Evolutionary conservation across 2,329 filamentous ascomycete species (phyloP).

Genomic region (Emericellopsis atlantica): DNA sequence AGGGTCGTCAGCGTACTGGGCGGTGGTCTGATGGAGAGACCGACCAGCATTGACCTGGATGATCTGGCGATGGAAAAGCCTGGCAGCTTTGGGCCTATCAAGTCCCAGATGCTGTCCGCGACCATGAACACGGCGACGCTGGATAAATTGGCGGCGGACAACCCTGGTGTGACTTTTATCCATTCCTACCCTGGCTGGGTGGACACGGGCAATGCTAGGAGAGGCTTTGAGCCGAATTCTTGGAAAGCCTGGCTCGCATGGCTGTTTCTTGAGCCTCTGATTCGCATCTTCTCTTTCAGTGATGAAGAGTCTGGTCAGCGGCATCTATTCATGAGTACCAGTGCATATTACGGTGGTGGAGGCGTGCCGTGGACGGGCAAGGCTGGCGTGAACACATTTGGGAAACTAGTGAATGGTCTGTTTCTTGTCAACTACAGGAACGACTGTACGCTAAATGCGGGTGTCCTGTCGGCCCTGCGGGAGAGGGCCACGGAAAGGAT

Average conservation of each 20-base stretch:
- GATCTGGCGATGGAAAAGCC: slow-evolving; percentile 15
- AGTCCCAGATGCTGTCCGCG: slow-evolving; percentile 14
- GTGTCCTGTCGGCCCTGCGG: not conserved
- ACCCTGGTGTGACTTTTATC: slow-evolving; percentile 11
- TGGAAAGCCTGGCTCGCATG: slow-evolving; percentile 15
- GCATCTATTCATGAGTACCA: slow-evolving; percentile 1
- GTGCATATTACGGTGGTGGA: not conserved
- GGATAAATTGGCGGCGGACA: slow-evolving; percentile 10
- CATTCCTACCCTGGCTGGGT: slow-evolving; percentile 15
- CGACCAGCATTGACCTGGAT: slow-evolving; percentile 7
- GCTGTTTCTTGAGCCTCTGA: slow-evolving; percentile 17
- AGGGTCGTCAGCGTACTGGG: slow-evolving; percentile 13
- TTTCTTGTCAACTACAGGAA: slow-evolving; percentile 1
- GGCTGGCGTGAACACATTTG: not conserved
- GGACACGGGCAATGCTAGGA: slow-evolving; percentile 12
- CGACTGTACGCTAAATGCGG: not conserved
- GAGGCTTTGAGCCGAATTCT: slow-evolving; percentile 12
- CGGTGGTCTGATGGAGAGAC: slow-evolving; percentile 7
- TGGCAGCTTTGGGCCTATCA: slow-evolving; percentile 9
- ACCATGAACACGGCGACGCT: slow-evolving; percentile 11
- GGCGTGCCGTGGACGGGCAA: not conserved
- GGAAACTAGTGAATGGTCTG: not conserved
- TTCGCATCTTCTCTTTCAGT: slow-evolving; percentile 12
- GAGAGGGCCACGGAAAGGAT: not conserved
- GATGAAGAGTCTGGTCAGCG: slow-evolving; percentile 18